phyloP scores from a whole-genome alignment of 495 filamentous ascomycete species.

The Chaetomium cochliodes region DNA sequence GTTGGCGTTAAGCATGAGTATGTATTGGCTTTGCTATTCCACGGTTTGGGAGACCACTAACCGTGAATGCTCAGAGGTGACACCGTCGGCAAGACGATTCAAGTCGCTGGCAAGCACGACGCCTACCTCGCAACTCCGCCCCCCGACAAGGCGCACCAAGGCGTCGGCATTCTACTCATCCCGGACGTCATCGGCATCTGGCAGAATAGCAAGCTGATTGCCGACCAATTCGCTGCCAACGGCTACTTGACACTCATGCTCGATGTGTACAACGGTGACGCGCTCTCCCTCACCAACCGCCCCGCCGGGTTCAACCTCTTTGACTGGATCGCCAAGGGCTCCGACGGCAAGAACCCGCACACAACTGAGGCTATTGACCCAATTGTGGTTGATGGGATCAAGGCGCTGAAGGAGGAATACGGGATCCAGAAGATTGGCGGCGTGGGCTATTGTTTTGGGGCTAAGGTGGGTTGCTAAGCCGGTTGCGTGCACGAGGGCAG shows the following conservation, averaged over 20 bases:
- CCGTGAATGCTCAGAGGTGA: constrained; percentile 28
- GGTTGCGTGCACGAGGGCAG: background rate
- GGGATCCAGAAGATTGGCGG: constrained; percentile 66
- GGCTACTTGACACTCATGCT: constrained; percentile 76
- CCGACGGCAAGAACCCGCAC: constrained; percentile 57
- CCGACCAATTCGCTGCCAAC: constrained; percentile 78
- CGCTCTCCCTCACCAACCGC: constrained; percentile 56
- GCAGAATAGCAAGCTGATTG: constrained; percentile 74
- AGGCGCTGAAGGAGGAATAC: constrained; percentile 47
- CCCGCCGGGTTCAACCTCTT: constrained; percentile 57
- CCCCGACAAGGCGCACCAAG: constrained; percentile 44
- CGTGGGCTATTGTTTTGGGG: constrained; percentile 80
- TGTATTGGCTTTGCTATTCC: background rate
- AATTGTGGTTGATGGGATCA: constrained; percentile 49
- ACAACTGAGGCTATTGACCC: constrained; percentile 55
- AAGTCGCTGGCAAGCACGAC: constrained; percentile 45
- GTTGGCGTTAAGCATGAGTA: constrained; percentile 39
- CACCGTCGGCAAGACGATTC: constrained; percentile 44
- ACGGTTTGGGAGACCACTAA: background rate
- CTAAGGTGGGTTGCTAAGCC: constrained; percentile 44
- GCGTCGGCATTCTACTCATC: constrained; percentile 55
- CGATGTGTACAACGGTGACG: constrained; percentile 75
- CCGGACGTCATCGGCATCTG: constrained; percentile 72
- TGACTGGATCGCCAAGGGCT: constrained; percentile 57
- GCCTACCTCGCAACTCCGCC: constrained; percentile 53